Evolutionary conservation across 495 filamentous ascomycete species (phyloP).

Genomic region (Talaromyces nanjingensis): DNA sequence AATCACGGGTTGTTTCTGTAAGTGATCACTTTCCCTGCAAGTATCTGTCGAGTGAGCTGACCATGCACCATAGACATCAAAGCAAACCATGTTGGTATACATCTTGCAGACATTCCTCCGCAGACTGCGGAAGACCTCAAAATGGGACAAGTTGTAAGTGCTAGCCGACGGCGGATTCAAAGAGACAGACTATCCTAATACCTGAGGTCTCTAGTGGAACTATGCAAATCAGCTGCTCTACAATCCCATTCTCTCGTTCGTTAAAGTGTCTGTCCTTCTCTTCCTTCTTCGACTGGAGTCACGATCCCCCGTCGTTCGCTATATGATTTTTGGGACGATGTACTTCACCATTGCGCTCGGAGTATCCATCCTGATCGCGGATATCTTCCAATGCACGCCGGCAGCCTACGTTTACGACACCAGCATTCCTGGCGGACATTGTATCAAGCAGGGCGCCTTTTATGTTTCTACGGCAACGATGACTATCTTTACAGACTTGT

Average conservation of each 20-base stretch:
- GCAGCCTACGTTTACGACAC: slow-evolving; percentile 36
- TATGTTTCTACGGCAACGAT: slow-evolving; percentile 36
- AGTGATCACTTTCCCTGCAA: background rate
- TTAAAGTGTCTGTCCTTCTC: slow-evolving; percentile 49
- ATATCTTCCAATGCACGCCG: slow-evolving; percentile 51
- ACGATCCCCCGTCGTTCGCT: slow-evolving; percentile 25
- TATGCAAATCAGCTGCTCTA: slow-evolving; percentile 56
- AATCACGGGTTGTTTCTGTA: background rate
- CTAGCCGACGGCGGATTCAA: background rate
- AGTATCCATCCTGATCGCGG: slow-evolving; percentile 47
- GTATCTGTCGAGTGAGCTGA: background rate
- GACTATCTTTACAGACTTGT: slow-evolving; percentile 40
- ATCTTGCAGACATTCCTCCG: slow-evolving; percentile 35
- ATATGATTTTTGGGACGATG: slow-evolving; percentile 35
- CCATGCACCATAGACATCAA: slow-evolving; percentile 35
- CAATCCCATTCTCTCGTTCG: slow-evolving; percentile 54
- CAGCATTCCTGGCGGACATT: slow-evolving; percentile 28
- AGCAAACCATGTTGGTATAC: slow-evolving; percentile 45
- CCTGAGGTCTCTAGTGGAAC: slow-evolving; percentile 13
- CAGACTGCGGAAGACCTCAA: background rate
- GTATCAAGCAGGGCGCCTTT: slow-evolving; percentile 34
- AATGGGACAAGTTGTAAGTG: slow-evolving; percentile 15
- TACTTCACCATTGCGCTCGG: slow-evolving; percentile 44
- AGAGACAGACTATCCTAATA: background rate
- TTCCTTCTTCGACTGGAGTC: slow-evolving; percentile 44